Conservation (phyloP, 108 stramenopile species). For the Skeletonema marinoi region DNA sequence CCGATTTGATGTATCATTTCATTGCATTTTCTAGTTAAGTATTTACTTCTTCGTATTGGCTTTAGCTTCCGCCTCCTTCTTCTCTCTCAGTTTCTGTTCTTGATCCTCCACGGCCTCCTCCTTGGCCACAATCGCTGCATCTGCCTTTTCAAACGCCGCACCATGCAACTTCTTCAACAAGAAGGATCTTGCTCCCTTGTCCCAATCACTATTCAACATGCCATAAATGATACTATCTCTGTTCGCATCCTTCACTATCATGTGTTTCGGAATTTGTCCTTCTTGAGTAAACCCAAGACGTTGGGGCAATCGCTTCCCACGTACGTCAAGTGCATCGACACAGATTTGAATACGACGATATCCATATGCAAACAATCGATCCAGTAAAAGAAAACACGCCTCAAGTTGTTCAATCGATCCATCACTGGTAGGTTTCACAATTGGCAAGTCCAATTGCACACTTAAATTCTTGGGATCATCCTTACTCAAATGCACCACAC, state of each 20-base stretch:
- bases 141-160: constrained; percentile 50
- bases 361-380: constrained; percentile 82
- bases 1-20: neutral
- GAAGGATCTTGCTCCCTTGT: constrained; percentile 70
- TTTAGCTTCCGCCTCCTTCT: constrained; percentile 25
- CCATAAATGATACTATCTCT: constrained; percentile 81
- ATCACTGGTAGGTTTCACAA: constrained; percentile 57
- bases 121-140: constrained; percentile 63
- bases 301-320: constrained; percentile 56
- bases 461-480: constrained; percentile 76
- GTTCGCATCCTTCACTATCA: constrained; percentile 81
- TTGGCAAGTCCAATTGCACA: constrained; percentile 76
- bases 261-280: constrained; percentile 69
- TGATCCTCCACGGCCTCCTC: constrained; percentile 78
- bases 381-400: constrained; percentile 78
- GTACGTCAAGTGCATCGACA: constrained; percentile 67
- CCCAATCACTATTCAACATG: constrained; percentile 89
- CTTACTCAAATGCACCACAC: constrained; percentile 62
- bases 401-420: constrained; percentile 76
- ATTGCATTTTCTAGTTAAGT: neutral
- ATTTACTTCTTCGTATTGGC: constrained; percentile 7
- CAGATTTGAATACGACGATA: constrained; percentile 83
- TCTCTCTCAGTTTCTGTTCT: constrained; percentile 41
- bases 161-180: constrained; percentile 78
- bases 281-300: constrained; percentile 81